Evolutionary conservation across 768 basidiomycete genomes (phyloP).

Genomic region (Leccinum sublutescens): DNA sequence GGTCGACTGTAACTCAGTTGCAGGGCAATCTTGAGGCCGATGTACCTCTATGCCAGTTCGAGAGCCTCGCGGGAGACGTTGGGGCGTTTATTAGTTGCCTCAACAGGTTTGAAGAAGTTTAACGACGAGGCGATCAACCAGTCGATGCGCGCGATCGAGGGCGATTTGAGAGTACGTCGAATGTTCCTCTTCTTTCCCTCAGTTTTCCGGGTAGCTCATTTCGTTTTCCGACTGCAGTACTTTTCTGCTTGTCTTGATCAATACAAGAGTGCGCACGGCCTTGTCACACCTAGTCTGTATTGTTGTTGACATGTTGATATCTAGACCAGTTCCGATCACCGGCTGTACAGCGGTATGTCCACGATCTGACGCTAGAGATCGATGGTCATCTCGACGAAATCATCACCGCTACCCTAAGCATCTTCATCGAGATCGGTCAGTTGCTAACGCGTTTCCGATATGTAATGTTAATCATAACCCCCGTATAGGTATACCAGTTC

Average conservation of each 20-base stretch:
- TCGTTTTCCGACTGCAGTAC: conserved; percentile 34
- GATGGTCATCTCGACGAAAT: conserved; percentile 51
- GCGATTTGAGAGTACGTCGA: conserved; percentile 42
- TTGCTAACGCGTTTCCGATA: not conserved
- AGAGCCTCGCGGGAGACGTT: conserved; percentile 46
- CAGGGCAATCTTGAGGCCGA: conserved; percentile 44
- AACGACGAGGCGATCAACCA: conserved; percentile 49
- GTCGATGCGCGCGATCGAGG: conserved; percentile 45
- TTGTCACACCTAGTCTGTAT: not conserved
- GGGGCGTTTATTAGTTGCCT: conserved; percentile 46
- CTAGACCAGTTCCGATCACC: conserved; percentile 49
- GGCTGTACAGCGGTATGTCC: conserved; percentile 51
- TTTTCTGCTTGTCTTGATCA: conserved; percentile 47
- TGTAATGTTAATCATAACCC: not conserved
- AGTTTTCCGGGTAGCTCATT: not conserved
- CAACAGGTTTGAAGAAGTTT: conserved; percentile 51
- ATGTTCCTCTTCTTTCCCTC: not conserved
- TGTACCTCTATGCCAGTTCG: conserved; percentile 44
- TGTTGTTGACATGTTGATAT: not conserved
- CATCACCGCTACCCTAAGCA: conserved; percentile 39
- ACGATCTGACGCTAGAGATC: conserved; percentile 47
- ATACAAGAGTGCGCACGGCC: conserved; percentile 39
- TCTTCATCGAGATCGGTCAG: conserved; percentile 53
- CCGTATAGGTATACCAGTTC: conserved; percentile 46
- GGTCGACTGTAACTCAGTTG: conserved; percentile 36